Conservation (phyloP, 805 yeast species). For the Sugiyamaella floridensis region DNA sequence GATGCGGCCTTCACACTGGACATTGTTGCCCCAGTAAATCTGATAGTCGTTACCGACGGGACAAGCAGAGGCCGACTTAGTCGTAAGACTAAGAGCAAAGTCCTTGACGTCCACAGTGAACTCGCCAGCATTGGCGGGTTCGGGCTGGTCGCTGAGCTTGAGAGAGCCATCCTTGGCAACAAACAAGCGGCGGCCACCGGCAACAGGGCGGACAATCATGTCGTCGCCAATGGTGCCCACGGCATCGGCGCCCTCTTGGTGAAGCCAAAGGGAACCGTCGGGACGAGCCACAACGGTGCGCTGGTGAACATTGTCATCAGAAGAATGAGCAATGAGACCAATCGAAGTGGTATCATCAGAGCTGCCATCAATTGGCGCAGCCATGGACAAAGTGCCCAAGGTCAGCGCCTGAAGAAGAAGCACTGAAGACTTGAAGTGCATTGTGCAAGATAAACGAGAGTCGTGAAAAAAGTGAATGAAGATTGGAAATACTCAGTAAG, state of each 20-base stretch:
- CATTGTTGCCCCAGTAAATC: conserved; percentile 7
- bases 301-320: conserved; percentile 1
- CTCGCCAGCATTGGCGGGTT: background rate
- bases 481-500: background rate
- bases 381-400: conserved; percentile 8
- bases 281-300: conserved; percentile 5
- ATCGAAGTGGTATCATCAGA: background rate
- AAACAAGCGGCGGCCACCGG: conserved; percentile 5
- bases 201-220: conserved; percentile 3
- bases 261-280: conserved; percentile 9
- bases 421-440: conserved; percentile 9
- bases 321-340: conserved; percentile 5
- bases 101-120: conserved; percentile 6
- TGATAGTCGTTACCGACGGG: conserved; percentile 7
- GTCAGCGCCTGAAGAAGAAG: conserved; percentile 11
- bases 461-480: background rate
- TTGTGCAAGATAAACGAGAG: background rate
- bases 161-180: conserved; percentile 9
- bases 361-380: conserved; percentile 1
- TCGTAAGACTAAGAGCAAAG: conserved; percentile 1
- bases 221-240: conserved; percentile 1
- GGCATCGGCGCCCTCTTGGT: background rate
- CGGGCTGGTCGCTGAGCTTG: conserved; percentile 4
- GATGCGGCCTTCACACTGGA: conserved; percentile 6
- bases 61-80: conserved; percentile 8